A percentile compares a stretch with the other conserved stretches of the same genome.
Evolutionary conservation across 805 yeast genomes (phyloP).

Genomic region (Ogataea populi-albae): DNA sequence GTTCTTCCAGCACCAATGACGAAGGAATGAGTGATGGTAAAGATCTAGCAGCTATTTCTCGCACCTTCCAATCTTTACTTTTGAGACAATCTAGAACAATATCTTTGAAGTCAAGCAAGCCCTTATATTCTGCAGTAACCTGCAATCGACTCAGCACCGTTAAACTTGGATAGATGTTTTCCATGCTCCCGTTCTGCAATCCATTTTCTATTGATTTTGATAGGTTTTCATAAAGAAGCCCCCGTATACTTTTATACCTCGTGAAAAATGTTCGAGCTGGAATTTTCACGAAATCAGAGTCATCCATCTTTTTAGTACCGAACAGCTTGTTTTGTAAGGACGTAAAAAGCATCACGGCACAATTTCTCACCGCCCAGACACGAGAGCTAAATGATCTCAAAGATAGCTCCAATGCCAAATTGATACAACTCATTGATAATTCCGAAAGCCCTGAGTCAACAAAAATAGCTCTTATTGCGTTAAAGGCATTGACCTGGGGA

Average conservation of each 20-base stretch:
- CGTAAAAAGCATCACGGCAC: conserved; percentile 90
- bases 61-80: conserved; percentile 69
- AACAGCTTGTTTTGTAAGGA: conserved; percentile 78
- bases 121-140: conserved; percentile 53
- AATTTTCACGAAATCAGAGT: conserved; percentile 21
- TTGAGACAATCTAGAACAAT: conserved; percentile 47
- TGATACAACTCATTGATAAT: conserved; percentile 48
- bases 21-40: conserved; percentile 47
- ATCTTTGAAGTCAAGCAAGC: conserved; percentile 50
- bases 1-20: conserved; percentile 31
- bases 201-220: conserved; percentile 26
- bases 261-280: conserved; percentile 66
- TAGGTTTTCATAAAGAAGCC: conserved; percentile 45
- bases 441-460: conserved; percentile 66
- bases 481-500: conserved; percentile 93
- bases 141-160: conserved; percentile 69
- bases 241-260: conserved; percentile 52
- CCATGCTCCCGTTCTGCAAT: conserved; percentile 38
- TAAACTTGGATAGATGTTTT: conserved; percentile 70
- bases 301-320: conserved; percentile 50
- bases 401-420: conserved; percentile 57
- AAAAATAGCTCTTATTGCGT: conserved; percentile 73
- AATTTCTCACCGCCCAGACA: conserved; percentile 85
- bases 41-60: conserved; percentile 83
- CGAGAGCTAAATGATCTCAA: conserved; percentile 60